Conservation (phyloP, 352 stramenopile species). For the Blastocystis sp. region DNA sequence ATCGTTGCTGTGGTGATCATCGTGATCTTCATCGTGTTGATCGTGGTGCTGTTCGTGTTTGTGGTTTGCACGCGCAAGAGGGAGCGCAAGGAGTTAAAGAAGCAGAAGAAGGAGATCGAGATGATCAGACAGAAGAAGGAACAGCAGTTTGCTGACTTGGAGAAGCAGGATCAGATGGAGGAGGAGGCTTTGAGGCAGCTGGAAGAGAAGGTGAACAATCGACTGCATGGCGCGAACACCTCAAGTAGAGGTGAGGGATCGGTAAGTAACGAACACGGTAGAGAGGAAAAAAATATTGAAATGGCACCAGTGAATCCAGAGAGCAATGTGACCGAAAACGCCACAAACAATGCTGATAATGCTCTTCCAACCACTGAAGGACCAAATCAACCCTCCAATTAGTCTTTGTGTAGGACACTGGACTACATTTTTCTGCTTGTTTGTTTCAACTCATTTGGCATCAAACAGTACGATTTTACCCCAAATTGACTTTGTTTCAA, state of each 20-base stretch:
- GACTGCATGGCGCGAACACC: background rate
- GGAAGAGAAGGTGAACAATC: background rate
- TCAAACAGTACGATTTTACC: no score
- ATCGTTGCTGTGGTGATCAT: background rate
- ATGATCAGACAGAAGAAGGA: background rate
- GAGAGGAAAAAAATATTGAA: no score
- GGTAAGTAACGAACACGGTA: background rate
- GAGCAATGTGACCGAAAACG: background rate
- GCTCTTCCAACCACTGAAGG: no score
- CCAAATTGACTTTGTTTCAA: background rate
- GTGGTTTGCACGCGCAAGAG: background rate
- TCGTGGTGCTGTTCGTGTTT: background rate
- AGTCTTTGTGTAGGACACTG: no score
- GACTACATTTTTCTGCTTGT: no score
- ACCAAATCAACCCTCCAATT: no score
- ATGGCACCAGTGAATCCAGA: background rate
- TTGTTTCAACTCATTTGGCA: no score
- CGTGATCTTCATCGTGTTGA: background rate
- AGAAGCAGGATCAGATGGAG: conserved; percentile 18
- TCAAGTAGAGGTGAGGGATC: background rate
- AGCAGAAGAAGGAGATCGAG: conserved; percentile 5
- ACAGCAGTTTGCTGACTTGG: background rate
- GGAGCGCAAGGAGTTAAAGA: background rate
- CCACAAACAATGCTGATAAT: no score
- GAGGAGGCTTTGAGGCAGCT: background rate